A percentile compares a stretch with the other conserved stretches of the same genome.
Evolutionary conservation across 441 rosid genomes (phyloP).

Genomic region (Brassica hybrid): DNA sequence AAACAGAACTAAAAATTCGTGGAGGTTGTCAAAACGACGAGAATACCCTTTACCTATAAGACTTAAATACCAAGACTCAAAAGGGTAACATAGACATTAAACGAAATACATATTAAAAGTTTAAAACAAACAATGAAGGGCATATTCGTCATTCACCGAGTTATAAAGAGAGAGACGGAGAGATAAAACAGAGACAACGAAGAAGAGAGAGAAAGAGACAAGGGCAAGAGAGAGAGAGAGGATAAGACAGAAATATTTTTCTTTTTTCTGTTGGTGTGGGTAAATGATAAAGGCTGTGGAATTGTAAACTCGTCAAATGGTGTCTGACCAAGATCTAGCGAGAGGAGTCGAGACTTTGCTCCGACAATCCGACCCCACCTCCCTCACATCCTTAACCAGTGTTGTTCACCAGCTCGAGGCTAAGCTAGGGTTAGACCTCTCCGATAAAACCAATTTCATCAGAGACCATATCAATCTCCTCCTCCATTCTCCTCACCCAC

Average conservation of each 20-base stretch:
- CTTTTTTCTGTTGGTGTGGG: not conserved
- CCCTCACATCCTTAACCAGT: constrained; percentile 64
- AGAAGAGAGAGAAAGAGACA: constrained; percentile 47
- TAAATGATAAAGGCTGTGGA: constrained; percentile 18
- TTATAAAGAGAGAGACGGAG: no score
- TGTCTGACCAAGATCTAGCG: constrained; percentile 73
- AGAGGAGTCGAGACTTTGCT: constrained; percentile 68
- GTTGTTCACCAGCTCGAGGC: constrained; percentile 72
- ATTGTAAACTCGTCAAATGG: constrained; percentile 46
- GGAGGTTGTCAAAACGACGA: no score
- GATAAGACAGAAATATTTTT: not conserved
- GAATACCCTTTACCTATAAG: constrained; percentile 30
- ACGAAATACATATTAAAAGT: no score
- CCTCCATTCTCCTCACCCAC: no score
- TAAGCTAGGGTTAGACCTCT: constrained; percentile 63
- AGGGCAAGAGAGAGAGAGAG: not conserved
- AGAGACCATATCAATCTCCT: constrained; percentile 63
- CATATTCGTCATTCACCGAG: constrained; percentile 50
- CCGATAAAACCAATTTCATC: constrained; percentile 62
- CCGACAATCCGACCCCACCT: constrained; percentile 63
- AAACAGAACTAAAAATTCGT: no score
- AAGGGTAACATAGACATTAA: constrained; percentile 30
- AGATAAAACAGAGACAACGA: no score
- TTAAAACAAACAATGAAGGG: constrained; percentile 37
- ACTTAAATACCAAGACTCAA: not conserved